A percentile compares a stretch with the other conserved stretches of the same genome.
These are phyloP conservation scores for Tolypocladium album DNA, from an alignment of 2,329 filamentous ascomycete genomes.

Conservation along the genomic window DNA sequence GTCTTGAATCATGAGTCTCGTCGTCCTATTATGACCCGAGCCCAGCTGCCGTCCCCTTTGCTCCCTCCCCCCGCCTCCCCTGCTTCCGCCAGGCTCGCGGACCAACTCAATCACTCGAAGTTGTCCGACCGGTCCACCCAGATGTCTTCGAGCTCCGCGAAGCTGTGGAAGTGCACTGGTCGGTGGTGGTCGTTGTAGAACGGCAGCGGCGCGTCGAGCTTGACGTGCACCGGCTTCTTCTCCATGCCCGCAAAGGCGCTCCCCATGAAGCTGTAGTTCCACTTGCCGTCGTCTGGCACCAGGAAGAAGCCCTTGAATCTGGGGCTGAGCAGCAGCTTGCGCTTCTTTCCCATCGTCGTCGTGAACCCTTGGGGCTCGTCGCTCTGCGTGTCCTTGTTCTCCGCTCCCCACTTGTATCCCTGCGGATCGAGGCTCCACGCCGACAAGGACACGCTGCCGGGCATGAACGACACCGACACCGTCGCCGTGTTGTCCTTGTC, in stretches of 20 bases:
- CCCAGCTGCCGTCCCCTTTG: background rate
- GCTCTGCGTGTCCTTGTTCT: slow-evolving; percentile 86
- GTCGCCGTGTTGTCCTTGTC: slow-evolving; percentile 84
- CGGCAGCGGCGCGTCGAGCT: slow-evolving; percentile 79
- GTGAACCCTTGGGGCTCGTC: slow-evolving; percentile 93
- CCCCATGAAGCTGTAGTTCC: slow-evolving; percentile 99
- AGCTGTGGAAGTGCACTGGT: slow-evolving; percentile 92
- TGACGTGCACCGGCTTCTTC: slow-evolving; percentile 84
- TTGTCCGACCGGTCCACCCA: slow-evolving; percentile 91
- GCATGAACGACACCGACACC: slow-evolving; percentile 92
- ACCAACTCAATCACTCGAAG: slow-evolving; percentile 57
- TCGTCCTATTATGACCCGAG: background rate
- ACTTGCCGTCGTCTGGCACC: slow-evolving; percentile 77
- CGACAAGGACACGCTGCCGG: slow-evolving; percentile 86
- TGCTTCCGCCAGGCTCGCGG: background rate
- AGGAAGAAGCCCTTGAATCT: slow-evolving; percentile 94
- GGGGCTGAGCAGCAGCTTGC: slow-evolving; percentile 84
- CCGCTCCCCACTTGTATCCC: slow-evolving; percentile 93
- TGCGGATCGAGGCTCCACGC: slow-evolving; percentile 87
- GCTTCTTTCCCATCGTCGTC: slow-evolving; percentile 88
- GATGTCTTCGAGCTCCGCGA: slow-evolving; percentile 92
- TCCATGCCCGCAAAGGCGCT: slow-evolving; percentile 77
- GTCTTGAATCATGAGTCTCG: background rate
- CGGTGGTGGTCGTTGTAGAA: slow-evolving; percentile 93
- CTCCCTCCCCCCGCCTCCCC: background rate